Percentiles rank a stretch among this genome's conserved stretches.
phyloP scores from a whole-genome alignment of 2,329 filamentous ascomycete species.

The Botryotinia calthae region DNA sequence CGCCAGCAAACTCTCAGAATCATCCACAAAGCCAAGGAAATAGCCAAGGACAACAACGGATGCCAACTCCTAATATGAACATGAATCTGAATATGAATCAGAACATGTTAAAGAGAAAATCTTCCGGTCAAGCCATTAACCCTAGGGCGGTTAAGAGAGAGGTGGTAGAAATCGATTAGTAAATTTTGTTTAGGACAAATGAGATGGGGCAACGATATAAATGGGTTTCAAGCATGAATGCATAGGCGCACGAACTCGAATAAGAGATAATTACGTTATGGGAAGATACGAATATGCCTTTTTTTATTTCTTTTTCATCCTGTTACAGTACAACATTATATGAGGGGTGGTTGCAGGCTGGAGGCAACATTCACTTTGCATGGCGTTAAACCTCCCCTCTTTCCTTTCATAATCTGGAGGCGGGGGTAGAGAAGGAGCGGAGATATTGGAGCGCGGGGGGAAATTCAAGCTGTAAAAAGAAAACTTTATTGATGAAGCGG shows the following conservation, averaged over 20 bases:
- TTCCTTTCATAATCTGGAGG: neutral
- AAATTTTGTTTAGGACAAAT: neutral
- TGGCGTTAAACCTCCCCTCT: neutral
- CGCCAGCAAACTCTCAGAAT: slow-evolving; percentile 24
- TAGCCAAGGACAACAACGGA: slow-evolving; percentile 18
- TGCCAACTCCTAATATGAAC: slow-evolving; percentile 21
- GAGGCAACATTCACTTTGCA: slow-evolving; percentile 6
- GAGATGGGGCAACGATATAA: slow-evolving; percentile 6
- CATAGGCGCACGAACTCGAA: slow-evolving; percentile 14
- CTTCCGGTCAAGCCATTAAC: slow-evolving; percentile 27
- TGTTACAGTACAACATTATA: slow-evolving; percentile 18
- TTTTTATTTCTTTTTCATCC: neutral
- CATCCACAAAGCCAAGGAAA: slow-evolving; percentile 23
- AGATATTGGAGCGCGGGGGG: neutral
- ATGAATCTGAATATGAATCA: slow-evolving; percentile 18
- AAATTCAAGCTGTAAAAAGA: slow-evolving; percentile 13
- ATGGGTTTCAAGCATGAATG: slow-evolving; percentile 16
- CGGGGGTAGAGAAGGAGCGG: neutral
- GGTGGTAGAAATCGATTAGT: slow-evolving; percentile 34
- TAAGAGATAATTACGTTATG: slow-evolving; percentile 15
- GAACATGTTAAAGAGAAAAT: slow-evolving; percentile 27
- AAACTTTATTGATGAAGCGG: slow-evolving; percentile 14
- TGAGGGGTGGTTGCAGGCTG: slow-evolving; percentile 6
- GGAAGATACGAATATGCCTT: slow-evolving; percentile 10
- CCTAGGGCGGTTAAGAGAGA: slow-evolving; percentile 24